These are phyloP conservation scores for Cytidiella melzeri DNA, from an alignment of 768 basidiomycete genomes.

Conservation along the genomic window DNA sequence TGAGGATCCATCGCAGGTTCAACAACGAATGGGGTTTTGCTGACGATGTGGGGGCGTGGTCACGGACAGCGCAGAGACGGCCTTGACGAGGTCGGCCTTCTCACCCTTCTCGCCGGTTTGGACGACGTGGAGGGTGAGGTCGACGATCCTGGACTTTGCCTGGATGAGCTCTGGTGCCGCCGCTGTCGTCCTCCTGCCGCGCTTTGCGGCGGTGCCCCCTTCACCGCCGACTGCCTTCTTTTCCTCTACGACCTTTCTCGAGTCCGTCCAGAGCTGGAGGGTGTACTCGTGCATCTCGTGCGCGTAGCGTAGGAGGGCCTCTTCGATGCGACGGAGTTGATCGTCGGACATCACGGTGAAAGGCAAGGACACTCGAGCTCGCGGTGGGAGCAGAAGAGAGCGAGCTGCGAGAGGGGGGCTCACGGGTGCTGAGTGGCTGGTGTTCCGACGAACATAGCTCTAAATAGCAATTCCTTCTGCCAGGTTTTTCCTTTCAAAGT, in stretches of 20 bases:
- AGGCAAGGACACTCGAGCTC: background rate
- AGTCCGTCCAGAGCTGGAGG: conserved; percentile 52
- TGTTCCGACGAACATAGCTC: too few relatives aligned
- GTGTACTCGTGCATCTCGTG: conserved; percentile 47
- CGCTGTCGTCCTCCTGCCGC: background rate
- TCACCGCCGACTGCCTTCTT: background rate
- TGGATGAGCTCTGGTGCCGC: background rate
- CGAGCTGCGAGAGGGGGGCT: background rate
- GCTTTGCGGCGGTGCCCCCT: background rate
- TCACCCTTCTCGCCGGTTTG: too few relatives aligned
- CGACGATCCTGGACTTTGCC: background rate
- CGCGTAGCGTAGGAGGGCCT: conserved; percentile 11
- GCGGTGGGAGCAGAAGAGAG: too few relatives aligned
- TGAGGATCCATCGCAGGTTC: too few relatives aligned
- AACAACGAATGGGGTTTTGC: too few relatives aligned
- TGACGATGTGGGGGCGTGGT: too few relatives aligned
- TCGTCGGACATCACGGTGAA: conserved; percentile 5
- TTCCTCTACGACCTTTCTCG: conserved; percentile 44
- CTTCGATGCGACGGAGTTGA: conserved; percentile 3
- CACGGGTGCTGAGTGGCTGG: background rate
- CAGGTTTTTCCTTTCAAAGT: too few relatives aligned
- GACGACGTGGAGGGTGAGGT: too few relatives aligned
- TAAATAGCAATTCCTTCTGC: too few relatives aligned
- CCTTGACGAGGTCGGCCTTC: too few relatives aligned
- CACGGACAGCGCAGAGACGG: too few relatives aligned